phyloP scores from a whole-genome alignment of 352 stramenopile species.

The Pythium phragmiticola region DNA sequence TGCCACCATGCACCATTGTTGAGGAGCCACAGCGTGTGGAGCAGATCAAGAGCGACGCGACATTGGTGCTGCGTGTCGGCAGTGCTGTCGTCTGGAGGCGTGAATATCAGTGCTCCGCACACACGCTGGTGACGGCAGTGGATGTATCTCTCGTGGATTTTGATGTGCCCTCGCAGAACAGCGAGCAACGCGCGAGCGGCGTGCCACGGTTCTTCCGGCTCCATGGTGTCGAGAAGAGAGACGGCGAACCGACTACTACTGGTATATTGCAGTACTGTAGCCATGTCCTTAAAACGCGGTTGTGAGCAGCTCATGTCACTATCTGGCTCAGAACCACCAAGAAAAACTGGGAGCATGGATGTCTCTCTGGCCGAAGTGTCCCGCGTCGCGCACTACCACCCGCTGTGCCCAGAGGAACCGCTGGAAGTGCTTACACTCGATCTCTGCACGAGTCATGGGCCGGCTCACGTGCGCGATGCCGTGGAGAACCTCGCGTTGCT shows the following conservation, averaged over 20 bases:
- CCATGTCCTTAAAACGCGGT: constrained; percentile 6
- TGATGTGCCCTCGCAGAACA: neutral
- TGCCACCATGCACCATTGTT: constrained; percentile 7
- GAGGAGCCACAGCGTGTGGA: constrained; percentile 16
- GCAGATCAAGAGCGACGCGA: constrained; percentile 11
- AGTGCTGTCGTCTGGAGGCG: constrained; percentile 9
- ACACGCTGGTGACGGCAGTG: neutral
- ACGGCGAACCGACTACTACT: neutral
- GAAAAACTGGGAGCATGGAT: neutral
- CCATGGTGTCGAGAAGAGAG: neutral
- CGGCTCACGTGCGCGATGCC: neutral
- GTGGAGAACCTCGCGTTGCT: constrained; percentile 2
- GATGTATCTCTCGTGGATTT: neutral
- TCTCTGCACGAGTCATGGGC: neutral
- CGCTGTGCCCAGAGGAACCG: constrained; percentile 8
- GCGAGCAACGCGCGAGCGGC: constrained; percentile 4
- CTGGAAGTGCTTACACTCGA: constrained; percentile 15
- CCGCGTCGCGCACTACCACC: constrained; percentile 17
- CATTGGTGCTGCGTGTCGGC: neutral
- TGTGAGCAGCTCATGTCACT: constrained; percentile 6
- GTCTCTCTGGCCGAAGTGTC: neutral
- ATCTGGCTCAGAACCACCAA: neutral
- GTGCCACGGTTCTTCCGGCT: neutral
- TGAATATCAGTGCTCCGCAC: constrained; percentile 7
- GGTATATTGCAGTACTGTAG: constrained; percentile 1